Conservation (phyloP, 2,329 filamentous ascomycete genomes). For the Lachnellula subtilissima region DNA sequence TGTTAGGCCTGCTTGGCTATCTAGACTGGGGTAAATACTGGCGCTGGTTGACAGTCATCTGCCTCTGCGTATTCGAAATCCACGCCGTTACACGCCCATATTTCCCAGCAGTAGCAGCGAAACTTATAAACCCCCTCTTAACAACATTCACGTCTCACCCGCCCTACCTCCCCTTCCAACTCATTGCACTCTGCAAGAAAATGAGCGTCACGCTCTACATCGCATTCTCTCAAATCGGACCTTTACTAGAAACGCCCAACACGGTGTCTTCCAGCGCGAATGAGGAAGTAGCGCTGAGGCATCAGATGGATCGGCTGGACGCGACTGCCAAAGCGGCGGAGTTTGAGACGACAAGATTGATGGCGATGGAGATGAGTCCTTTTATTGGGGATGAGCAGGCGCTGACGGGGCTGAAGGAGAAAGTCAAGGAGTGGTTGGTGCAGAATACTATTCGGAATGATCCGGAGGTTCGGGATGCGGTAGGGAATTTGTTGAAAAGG, state of each 20-base stretch:
- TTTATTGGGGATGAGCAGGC: constrained; percentile 67
- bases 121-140: constrained; percentile 42
- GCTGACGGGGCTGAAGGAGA: constrained; percentile 60
- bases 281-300: constrained; percentile 46
- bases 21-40: constrained; percentile 63
- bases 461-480: constrained; percentile 75
- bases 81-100: constrained; percentile 50
- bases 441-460: constrained; percentile 78
- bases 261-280: constrained; percentile 31
- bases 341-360: constrained; percentile 61
- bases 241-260: constrained; percentile 47
- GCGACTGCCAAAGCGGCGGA: constrained; percentile 55
- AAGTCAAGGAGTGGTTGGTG: constrained; percentile 81
- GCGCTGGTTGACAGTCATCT: constrained; percentile 55
- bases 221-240: constrained; percentile 75
- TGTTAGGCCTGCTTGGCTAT: constrained; percentile 61
- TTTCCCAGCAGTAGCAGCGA: constrained; percentile 42
- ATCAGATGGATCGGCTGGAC: constrained; percentile 65
- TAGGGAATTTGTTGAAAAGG: constrained; percentile 62
- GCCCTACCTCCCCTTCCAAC: constrained; percentile 79
- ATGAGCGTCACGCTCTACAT: constrained; percentile 75
- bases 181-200: constrained; percentile 70
- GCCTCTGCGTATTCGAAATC: constrained; percentile 53
- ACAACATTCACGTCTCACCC: constrained; percentile 40
- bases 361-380: constrained; percentile 76